Percentiles rank a stretch among this genome's conserved stretches.
Evolutionary conservation across 2,329 filamentous ascomycete species (phyloP).

Genomic region (Trichoderma gracile): DNA sequence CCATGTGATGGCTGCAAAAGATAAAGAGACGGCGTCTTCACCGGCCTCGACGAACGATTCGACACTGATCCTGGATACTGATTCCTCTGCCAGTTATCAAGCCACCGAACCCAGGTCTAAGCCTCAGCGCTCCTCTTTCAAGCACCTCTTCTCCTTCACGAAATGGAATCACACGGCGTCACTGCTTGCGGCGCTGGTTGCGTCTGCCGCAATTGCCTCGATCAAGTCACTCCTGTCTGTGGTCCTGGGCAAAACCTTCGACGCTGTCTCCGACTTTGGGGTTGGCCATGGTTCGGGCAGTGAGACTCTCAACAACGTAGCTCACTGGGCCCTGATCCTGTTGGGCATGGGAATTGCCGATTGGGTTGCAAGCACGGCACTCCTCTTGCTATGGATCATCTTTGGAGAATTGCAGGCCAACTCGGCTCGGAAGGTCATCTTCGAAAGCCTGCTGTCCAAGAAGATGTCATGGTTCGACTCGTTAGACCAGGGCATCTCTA

Average conservation of each 20-base stretch:
- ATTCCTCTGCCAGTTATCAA: neutral
- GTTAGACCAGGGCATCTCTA: conserved; percentile 67
- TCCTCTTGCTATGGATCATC: conserved; percentile 69
- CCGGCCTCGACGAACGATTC: neutral
- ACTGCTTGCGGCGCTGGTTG: conserved; percentile 55
- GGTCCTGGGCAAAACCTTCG: conserved; percentile 73
- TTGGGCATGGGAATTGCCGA: conserved; percentile 62
- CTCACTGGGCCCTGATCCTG: conserved; percentile 63
- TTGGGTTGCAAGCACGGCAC: conserved; percentile 67
- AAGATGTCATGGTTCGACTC: conserved; percentile 82
- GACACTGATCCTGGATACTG: neutral
- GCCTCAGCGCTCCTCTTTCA: conserved; percentile 36
- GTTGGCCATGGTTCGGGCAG: conserved; percentile 50
- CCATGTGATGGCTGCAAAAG: conserved; percentile 18
- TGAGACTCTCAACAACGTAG: conserved; percentile 57
- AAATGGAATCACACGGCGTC: conserved; percentile 58
- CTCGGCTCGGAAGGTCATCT: conserved; percentile 63
- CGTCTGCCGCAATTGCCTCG: conserved; percentile 61
- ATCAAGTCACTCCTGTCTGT: conserved; percentile 67
- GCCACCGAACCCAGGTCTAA: neutral
- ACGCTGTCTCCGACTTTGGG: conserved; percentile 67
- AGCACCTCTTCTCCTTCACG: conserved; percentile 70
- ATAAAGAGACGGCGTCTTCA: neutral
- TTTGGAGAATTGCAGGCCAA: conserved; percentile 82
- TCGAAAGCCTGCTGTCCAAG: conserved; percentile 67